These are phyloP conservation scores for Trichosporon sp. DNA, from an alignment of 1,284 basidiomycete species.

Conservation along the genomic window DNA sequence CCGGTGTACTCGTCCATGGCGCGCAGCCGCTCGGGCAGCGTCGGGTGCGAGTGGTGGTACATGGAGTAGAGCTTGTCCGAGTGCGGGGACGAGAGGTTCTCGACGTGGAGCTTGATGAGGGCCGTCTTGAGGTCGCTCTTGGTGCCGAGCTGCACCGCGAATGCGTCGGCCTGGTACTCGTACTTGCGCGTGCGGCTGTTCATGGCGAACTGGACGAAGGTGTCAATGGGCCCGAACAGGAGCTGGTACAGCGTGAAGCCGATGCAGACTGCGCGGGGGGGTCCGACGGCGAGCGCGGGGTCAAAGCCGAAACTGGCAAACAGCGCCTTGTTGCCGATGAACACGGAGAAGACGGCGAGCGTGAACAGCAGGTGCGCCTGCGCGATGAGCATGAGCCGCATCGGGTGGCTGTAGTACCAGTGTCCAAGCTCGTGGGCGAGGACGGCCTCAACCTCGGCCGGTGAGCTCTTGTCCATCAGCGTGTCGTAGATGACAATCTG, in stretches of 20 bases:
- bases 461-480: slow-evolving; percentile 82
- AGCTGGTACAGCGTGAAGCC: slow-evolving; percentile 87
- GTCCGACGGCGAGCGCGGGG: slow-evolving; percentile 62
- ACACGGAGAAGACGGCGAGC: slow-evolving; percentile 85
- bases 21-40: slow-evolving; percentile 78
- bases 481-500: slow-evolving; percentile 98
- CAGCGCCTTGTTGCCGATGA: slow-evolving; percentile 81
- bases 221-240: slow-evolving; percentile 79
- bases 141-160: slow-evolving; percentile 52
- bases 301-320: slow-evolving; percentile 82
- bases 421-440: slow-evolving; percentile 90
- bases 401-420: slow-evolving; percentile 88
- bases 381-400: slow-evolving; percentile 80
- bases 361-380: slow-evolving; percentile 86
- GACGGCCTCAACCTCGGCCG: slow-evolving; percentile 88
- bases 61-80: slow-evolving; percentile 84
- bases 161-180: slow-evolving; percentile 76
- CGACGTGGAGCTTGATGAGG: slow-evolving; percentile 78
- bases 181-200: slow-evolving; percentile 79
- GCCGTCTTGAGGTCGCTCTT: slow-evolving; percentile 72
- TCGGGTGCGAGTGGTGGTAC: slow-evolving; percentile 91
- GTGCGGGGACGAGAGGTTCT: slow-evolving; percentile 88
- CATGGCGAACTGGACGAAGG: slow-evolving; percentile 72
- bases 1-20: slow-evolving; percentile 66
- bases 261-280: slow-evolving; percentile 75